A percentile compares a stretch with the other conserved stretches of the same genome.
phyloP scores from a whole-genome alignment of 2,329 filamentous ascomycete species.

The Verruconis gallopava region DNA sequence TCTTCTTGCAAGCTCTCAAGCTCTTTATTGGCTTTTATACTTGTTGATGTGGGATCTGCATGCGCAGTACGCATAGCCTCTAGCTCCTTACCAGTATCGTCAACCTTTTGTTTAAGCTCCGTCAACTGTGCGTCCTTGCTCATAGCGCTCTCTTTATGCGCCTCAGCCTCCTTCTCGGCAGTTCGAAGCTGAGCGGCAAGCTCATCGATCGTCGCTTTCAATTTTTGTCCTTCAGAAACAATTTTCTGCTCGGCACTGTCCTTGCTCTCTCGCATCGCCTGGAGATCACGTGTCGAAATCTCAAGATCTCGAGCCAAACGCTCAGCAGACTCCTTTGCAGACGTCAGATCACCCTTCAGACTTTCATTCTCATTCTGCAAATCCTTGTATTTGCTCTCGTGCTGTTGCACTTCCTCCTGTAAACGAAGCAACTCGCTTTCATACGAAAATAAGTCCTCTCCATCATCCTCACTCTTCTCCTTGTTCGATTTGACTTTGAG shows the following conservation, averaged over 20 bases:
- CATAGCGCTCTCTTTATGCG: constrained; percentile 4
- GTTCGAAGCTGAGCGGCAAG: constrained; percentile 12
- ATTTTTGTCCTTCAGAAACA: constrained; percentile 27
- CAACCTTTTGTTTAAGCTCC: background rate
- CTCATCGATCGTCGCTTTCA: constrained; percentile 16
- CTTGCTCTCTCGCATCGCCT: constrained; percentile 39
- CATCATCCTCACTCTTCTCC: constrained; percentile 22
- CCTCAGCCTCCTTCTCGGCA: constrained; percentile 17
- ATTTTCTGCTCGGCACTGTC: constrained; percentile 27
- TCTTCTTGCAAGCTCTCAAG: constrained; percentile 21
- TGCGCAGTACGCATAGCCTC: constrained; percentile 16
- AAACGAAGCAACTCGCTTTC: constrained; percentile 75
- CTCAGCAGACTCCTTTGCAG: constrained; percentile 51
- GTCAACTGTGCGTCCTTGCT: background rate
- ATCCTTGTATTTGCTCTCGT: constrained; percentile 55
- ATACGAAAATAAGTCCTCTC: constrained; percentile 81
- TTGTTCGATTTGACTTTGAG: constrained; percentile 10
- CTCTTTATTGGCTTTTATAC: constrained; percentile 16
- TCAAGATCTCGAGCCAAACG: constrained; percentile 46
- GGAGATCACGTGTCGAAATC: constrained; percentile 51
- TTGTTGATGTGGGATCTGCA: constrained; percentile 15
- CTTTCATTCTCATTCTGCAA: constrained; percentile 56
- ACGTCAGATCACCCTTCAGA: constrained; percentile 57
- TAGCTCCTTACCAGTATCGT: background rate
- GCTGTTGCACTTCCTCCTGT: constrained; percentile 60